Percentiles rank a stretch among this genome's conserved stretches.
Conservation (phyloP, 164 flowering plant genomes). For the Annona cherimola region DNA sequence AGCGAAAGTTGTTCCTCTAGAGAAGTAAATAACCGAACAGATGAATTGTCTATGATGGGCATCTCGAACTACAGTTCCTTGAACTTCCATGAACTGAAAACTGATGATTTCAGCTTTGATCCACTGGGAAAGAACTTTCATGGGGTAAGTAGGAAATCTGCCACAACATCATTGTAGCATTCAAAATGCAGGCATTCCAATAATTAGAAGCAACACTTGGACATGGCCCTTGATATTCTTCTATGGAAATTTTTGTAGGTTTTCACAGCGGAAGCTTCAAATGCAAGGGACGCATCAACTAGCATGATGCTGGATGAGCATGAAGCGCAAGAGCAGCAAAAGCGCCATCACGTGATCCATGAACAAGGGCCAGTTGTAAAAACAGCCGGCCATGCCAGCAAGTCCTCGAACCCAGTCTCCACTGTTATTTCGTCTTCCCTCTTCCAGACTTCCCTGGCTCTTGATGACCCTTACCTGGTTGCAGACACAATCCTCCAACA, state of each 20-base stretch:
- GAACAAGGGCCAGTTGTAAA: constrained; percentile 30
- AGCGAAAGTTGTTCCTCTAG: constrained; percentile 62
- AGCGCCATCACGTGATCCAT: constrained; percentile 22
- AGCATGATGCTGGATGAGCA: constrained; percentile 35
- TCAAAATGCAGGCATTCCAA: not conserved
- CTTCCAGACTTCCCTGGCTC: constrained; percentile 51
- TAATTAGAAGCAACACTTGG: not conserved
- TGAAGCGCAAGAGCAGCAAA: constrained; percentile 29
- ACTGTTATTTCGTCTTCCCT: constrained; percentile 66
- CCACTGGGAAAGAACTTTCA: constrained; percentile 24
- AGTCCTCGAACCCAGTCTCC: constrained; percentile 69
- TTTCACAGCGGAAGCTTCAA: constrained; percentile 49
- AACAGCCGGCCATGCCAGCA: constrained; percentile 65
- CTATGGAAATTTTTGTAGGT: constrained; percentile 29
- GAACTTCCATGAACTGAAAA: constrained; percentile 68
- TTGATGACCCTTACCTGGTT: constrained; percentile 59
- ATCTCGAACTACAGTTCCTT: constrained; percentile 41
- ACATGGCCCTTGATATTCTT: constrained; percentile 16
- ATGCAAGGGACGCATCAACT: constrained; percentile 32
- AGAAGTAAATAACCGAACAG: constrained; percentile 43
- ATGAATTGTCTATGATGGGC: constrained; percentile 36
- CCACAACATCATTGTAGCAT: not conserved
- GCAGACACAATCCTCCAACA: constrained; percentile 67
- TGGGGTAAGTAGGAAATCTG: constrained; percentile 3
- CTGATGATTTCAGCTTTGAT: constrained; percentile 48